phyloP scores from a whole-genome alignment of 768 basidiomycete genomes.

The Tricholoma saponaceum region DNA sequence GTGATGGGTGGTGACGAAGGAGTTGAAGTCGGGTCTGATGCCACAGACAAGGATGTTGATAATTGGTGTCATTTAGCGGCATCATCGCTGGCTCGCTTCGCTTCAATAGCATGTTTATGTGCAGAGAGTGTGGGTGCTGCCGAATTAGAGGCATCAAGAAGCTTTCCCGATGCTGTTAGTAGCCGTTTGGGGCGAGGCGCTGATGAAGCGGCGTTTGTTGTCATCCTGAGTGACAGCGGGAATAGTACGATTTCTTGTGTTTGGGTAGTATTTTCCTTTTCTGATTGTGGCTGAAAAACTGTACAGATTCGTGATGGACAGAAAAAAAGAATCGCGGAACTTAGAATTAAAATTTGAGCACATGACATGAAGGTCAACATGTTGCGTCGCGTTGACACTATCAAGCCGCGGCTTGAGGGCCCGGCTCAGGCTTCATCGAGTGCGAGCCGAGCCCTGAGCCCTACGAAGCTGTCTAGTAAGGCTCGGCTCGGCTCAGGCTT shows the following conservation, averaged over 20 bases:
- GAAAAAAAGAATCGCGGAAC: neutral
- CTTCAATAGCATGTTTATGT: neutral
- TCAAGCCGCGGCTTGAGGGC: neutral
- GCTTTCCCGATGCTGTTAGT: neutral
- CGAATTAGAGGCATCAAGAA: neutral
- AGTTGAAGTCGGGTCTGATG: neutral
- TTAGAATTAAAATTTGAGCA: neutral
- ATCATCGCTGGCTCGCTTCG: neutral
- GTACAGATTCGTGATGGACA: neutral
- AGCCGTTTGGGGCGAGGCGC: slow-evolving; percentile 12
- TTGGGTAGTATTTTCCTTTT: neutral
- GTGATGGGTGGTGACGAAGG: neutral
- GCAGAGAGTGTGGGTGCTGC: neutral
- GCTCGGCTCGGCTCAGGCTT: neutral
- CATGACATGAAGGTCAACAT: neutral
- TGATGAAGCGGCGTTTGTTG: neutral
- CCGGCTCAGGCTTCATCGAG: neutral
- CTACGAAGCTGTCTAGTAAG: neutral
- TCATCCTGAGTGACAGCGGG: neutral
- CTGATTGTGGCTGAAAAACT: neutral
- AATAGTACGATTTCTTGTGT: neutral
- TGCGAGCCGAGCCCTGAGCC: neutral
- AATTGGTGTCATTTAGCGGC: neutral
- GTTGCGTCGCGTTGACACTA: neutral
- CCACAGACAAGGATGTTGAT: neutral